Evolutionary conservation across 768 basidiomycete species (phyloP), one percentile per base, ranked within the genome.

Genomic region (Pleurotus djamor): DNA sequence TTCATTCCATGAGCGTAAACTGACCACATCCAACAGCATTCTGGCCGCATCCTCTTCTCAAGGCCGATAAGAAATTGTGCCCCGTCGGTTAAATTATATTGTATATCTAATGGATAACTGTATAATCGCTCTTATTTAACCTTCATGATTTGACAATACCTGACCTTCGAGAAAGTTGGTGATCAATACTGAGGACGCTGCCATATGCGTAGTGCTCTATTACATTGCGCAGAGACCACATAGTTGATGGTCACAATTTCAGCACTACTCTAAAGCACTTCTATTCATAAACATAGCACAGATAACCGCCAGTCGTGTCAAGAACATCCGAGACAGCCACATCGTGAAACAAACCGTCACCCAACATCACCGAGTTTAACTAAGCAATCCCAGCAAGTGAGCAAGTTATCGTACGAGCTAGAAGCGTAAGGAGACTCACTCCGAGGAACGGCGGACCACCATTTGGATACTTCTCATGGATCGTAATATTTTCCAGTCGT

Each of bases 51-150:
- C 54, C 54, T n/a, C 36, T 47, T 2, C 16, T 56, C 54, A 56
- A 56, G 28, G 37, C 54, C 37, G 54, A 56, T 16, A 41, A 41
- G 41, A 16, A n/a, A 34, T 37, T 56, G 10, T 56, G 54, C 54
- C 54, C 54, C 5, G 13, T 32, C 4, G 54, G 54, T 44, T 56
- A 12, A 56, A 13, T 32, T 44, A 21, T 54, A 3, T 12, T n/a
- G 38, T 41, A 41, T 41, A 41, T 4, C 38, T 28, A 28, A 28
- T 28, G 21, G 21, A 28, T 28, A 28, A 28, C 21, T 28, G 3
- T 28, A 28, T 28, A 28, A 1, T 28, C 21, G 21, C 3, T 28
- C 21, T 28, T n/a, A n/a, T n/a, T n/a, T n/a, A n/a, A n/a, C n/a
- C n/a, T n/a, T 28, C 21, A 28, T 28, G 21, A 3, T 3, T 3